Conservation (phyloP, 768 basidiomycete species). For the Infundibulicybe gibba region DNA sequence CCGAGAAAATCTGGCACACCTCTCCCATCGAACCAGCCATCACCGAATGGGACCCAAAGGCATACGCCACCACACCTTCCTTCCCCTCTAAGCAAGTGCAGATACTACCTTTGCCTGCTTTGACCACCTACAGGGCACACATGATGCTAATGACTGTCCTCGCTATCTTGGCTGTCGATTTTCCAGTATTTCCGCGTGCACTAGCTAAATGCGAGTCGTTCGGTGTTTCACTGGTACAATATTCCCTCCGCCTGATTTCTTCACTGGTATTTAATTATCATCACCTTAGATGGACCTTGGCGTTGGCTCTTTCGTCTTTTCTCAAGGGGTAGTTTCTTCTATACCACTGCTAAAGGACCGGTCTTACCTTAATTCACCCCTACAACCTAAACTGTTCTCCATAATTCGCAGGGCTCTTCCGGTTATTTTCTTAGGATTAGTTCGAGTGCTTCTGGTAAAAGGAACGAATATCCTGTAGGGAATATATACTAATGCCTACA, state of each 20-base stretch:
- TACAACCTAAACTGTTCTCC: slow-evolving; percentile 45
- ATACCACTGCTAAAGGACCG: slow-evolving; percentile 72
- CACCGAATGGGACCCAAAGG: slow-evolving; percentile 7
- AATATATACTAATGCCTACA: slow-evolving; percentile 15
- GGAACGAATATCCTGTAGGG: slow-evolving; percentile 85
- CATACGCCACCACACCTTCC: slow-evolving; percentile 4
- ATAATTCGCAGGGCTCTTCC: slow-evolving; percentile 61
- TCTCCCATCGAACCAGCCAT: slow-evolving; percentile 42
- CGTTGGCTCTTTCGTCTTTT: slow-evolving; percentile 96
- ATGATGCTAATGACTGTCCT: slow-evolving; percentile 94
- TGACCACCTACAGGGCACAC: slow-evolving; percentile 88
- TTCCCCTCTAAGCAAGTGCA: slow-evolving; percentile 2
- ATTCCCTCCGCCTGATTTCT: not conserved
- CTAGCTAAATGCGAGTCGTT: slow-evolving; percentile 93
- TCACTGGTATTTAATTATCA: slow-evolving; percentile 2
- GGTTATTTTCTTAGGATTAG: slow-evolving; percentile 66
- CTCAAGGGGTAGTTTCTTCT: slow-evolving; percentile 90
- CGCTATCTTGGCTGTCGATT: slow-evolving; percentile 94
- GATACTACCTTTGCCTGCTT: slow-evolving; percentile 59
- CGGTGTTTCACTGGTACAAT: slow-evolving; percentile 85
- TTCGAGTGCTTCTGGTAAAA: slow-evolving; percentile 85
- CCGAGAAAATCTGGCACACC: slow-evolving; percentile 40
- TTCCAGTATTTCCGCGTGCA: slow-evolving; percentile 82
- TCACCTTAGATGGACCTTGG: slow-evolving; percentile 88
- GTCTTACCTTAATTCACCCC: slow-evolving; percentile 41